phyloP scores from a whole-genome alignment of 2,329 filamentous ascomycete species.

The Cryphonectria nitschkei region DNA sequence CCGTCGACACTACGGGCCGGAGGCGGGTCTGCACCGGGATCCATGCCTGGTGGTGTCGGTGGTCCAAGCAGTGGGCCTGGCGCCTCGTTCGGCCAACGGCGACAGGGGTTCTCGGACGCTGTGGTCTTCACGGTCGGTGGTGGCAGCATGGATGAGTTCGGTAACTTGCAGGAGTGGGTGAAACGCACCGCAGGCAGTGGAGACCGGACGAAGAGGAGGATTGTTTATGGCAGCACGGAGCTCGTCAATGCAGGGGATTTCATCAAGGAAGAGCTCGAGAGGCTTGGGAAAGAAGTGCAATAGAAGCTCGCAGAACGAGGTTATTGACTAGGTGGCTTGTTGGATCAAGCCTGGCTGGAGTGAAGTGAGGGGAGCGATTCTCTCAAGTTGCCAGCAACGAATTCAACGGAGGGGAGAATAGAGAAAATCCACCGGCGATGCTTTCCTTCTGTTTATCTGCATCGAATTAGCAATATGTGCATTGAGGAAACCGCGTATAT shows the following conservation, averaged over 20 bases:
- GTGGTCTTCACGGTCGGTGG: constrained; percentile 96
- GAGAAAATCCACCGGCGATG: not conserved
- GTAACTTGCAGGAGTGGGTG: constrained; percentile 96
- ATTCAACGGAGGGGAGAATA: not conserved
- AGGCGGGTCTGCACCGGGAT: constrained; percentile 28
- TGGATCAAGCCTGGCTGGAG: not conserved
- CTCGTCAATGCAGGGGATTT: constrained; percentile 72
- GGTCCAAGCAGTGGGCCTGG: constrained; percentile 65
- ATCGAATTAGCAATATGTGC: not conserved
- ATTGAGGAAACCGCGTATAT: not conserved
- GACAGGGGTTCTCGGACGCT: constrained; percentile 87
- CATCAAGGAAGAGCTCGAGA: constrained; percentile 65
- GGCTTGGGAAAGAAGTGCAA: constrained; percentile 60
- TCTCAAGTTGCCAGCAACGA: not conserved
- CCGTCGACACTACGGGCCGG: constrained; percentile 63
- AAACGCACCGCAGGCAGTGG: constrained; percentile 66
- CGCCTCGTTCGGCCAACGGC: constrained; percentile 86
- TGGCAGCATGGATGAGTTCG: constrained; percentile 98
- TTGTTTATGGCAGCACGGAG: constrained; percentile 95
- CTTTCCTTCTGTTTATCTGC: not conserved
- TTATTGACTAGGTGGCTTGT: not conserved
- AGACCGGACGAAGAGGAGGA: constrained; percentile 70
- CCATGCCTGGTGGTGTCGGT: constrained; percentile 47
- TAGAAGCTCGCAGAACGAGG: not conserved
- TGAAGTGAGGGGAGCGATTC: not conserved